Conservation (phyloP, 2,329 filamentous ascomycete genomes). For the Dothidotthia symphoricarpi region DNA sequence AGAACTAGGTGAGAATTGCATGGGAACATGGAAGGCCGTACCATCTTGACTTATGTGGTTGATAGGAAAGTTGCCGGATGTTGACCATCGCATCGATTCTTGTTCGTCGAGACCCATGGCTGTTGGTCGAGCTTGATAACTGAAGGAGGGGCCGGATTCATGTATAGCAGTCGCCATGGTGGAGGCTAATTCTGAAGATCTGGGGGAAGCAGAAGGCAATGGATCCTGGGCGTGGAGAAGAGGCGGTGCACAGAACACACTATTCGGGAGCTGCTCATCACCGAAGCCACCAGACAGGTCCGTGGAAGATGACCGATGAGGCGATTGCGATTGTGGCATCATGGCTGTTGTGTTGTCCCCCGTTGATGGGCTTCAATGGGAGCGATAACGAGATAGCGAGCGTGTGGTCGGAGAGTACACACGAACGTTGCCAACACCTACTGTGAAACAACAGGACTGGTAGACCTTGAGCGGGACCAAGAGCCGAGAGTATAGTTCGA, state of each 20-base stretch:
- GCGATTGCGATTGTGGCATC: slow-evolving; percentile 32
- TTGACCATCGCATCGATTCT: slow-evolving; percentile 23
- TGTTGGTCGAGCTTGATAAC: slow-evolving; percentile 4
- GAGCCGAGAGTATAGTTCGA: slow-evolving; percentile 20
- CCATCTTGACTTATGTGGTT: slow-evolving; percentile 12
- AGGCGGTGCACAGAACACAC: slow-evolving; percentile 16
- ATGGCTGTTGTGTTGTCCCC: slow-evolving; percentile 28
- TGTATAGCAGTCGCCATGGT: slow-evolving; percentile 16
- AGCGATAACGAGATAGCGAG: slow-evolving; percentile 5
- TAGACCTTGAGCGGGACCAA: slow-evolving; percentile 14
- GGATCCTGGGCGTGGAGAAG: slow-evolving; percentile 16
- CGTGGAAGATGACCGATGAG: slow-evolving; percentile 21
- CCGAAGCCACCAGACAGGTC: slow-evolving; percentile 20
- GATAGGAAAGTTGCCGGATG: slow-evolving; percentile 12
- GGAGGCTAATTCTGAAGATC: slow-evolving; percentile 9
- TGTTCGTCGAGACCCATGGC: slow-evolving; percentile 17
- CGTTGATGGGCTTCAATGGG: slow-evolving; percentile 17
- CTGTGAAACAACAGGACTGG: slow-evolving; percentile 32
- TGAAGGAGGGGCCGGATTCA: slow-evolving; percentile 10
- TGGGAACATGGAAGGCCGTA: slow-evolving; percentile 11
- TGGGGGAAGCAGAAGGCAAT: slow-evolving; percentile 13
- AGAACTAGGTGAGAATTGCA: slow-evolving; percentile 9
- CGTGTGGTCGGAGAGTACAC: slow-evolving; percentile 18
- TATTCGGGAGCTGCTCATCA: slow-evolving; percentile 15
- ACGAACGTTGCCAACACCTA: slow-evolving; percentile 28